Conservation (phyloP, 495 filamentous ascomycete species). For the Evernia prunastri region DNA sequence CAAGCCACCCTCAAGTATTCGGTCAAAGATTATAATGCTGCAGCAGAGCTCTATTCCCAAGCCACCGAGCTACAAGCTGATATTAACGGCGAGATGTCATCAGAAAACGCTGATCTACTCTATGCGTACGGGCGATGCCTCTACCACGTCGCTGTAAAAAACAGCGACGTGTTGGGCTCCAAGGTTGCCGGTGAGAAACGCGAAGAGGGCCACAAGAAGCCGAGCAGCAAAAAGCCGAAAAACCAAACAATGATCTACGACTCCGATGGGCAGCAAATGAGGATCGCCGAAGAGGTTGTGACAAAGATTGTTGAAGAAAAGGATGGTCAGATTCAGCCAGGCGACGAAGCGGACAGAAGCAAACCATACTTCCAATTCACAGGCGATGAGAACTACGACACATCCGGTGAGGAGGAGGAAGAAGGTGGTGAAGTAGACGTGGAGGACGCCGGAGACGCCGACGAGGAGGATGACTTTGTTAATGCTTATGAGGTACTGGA, state of each 20-base stretch:
- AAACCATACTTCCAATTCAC: constrained; percentile 86
- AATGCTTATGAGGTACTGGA: constrained; percentile 90
- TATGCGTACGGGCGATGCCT: constrained; percentile 89
- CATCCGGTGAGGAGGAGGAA: constrained; percentile 64
- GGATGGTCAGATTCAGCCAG: constrained; percentile 35
- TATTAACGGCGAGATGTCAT: constrained; percentile 84
- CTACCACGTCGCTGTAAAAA: constrained; percentile 86
- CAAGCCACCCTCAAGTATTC: constrained; percentile 65
- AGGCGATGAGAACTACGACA: constrained; percentile 88
- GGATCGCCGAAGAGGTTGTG: constrained; percentile 19
- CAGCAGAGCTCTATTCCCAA: constrained; percentile 78
- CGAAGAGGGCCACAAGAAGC: constrained; percentile 30
- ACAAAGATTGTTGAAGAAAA: constrained; percentile 39
- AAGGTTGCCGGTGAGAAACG: constrained; percentile 59
- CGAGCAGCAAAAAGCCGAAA: constrained; percentile 30
- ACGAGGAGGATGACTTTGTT: constrained; percentile 85
- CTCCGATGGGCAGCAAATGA: not conserved
- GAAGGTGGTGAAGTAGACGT: constrained; percentile 40
- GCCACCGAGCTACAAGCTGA: constrained; percentile 86
- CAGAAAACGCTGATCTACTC: constrained; percentile 84
- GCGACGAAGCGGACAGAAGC: constrained; percentile 37
- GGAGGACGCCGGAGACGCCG: constrained; percentile 47
- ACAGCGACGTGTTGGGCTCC: constrained; percentile 87
- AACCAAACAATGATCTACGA: constrained; percentile 8
- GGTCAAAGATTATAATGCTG: constrained; percentile 75